Base-by-base conservation (phyloP, 768 basidiomycete species). In the Polyporus arcularius region DNA sequence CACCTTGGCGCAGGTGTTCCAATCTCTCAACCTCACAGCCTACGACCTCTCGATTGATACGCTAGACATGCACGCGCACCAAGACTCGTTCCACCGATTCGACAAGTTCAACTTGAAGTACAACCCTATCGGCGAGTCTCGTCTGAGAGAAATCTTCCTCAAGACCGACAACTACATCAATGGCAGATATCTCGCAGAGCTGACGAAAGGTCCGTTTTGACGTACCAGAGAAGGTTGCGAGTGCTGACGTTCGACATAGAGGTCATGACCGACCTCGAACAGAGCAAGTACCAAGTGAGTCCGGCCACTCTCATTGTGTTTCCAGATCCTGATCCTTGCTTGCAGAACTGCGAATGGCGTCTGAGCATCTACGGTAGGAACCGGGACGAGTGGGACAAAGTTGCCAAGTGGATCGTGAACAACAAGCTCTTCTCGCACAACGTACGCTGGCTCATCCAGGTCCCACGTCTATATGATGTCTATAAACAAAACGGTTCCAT, bases 11-110 rank as follows among this genome's bases (percentile, higher is more conserved):
- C 87, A 98, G 78, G 97, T 99, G n/a, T 99, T 99, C 76, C 84
- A 97, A 70, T 96, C 94, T 12, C 84, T 99, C 31, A 88, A 96
- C 67, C 79, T 99, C 42, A 96, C 92, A 1, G 96, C 97, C 1
- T 99, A 99, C 73, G 97, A 99, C 67, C 83, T 99, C 38, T 97
- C 95, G 11, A 98, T 99, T 71, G 97, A 99, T 71, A 99, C 97
- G 3, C 84, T 99, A 42, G 97, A 99, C 71, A 99, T 99, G 97
- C 97, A 98, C 64, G 97, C 96, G 0, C 96, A 99, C 73, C 90
- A 92, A 64, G 96, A 97, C 70, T 92, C 95, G 1, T 98, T 99
- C 81, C 96, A 99, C 73, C 90, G 97, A 14, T 98, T 97, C 70
- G 97, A 97, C 78, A 94, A 96, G 71, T 98, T 98, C 78, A 98